Conservation (phyloP, 805 yeast genomes). For the Candida vartiovaarae region DNA sequence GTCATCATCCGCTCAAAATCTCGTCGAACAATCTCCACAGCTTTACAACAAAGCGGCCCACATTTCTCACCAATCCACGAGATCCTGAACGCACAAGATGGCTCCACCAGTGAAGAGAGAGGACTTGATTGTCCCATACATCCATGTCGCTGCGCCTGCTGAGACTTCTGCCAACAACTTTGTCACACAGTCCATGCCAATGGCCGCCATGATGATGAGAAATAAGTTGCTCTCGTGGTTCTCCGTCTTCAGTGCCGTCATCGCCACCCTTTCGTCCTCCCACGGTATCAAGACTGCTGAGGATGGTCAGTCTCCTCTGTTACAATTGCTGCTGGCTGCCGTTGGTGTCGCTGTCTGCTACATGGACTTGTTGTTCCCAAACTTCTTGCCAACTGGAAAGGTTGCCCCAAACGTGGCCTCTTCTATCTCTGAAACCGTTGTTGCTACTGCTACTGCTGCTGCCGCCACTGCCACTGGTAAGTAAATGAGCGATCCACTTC, state of each 20-base stretch:
- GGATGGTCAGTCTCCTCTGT: slow-evolving; percentile 31
- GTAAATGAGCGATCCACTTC: too few species aligned
- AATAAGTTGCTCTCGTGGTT: slow-evolving; percentile 48
- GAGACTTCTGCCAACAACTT: slow-evolving; percentile 36
- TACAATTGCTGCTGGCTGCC: slow-evolving; percentile 28
- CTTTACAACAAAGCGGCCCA: neutral
- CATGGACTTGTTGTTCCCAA: slow-evolving; percentile 34
- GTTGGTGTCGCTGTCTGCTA: slow-evolving; percentile 40
- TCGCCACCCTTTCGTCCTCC: slow-evolving; percentile 23
- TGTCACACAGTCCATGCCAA: slow-evolving; percentile 52
- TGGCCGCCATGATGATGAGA: slow-evolving; percentile 62
- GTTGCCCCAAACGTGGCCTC: slow-evolving; percentile 12
- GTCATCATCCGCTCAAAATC: too few species aligned
- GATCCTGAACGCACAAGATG: slow-evolving; percentile 7
- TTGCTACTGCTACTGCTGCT: slow-evolving; percentile 12
- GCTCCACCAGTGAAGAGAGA: slow-evolving; percentile 28
- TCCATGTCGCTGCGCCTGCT: slow-evolving; percentile 43
- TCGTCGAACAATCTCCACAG: neutral
- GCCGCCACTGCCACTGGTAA: slow-evolving; percentile 5
- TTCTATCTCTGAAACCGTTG: slow-evolving; percentile 16
- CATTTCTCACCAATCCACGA: neutral
- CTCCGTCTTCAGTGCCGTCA: slow-evolving; percentile 40
- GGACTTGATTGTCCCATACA: slow-evolving; percentile 34
- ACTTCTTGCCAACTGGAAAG: slow-evolving; percentile 20
- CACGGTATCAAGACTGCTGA: slow-evolving; percentile 25